Conservation (phyloP, 331 rosid genomes). For the Malus hybrid region DNA sequence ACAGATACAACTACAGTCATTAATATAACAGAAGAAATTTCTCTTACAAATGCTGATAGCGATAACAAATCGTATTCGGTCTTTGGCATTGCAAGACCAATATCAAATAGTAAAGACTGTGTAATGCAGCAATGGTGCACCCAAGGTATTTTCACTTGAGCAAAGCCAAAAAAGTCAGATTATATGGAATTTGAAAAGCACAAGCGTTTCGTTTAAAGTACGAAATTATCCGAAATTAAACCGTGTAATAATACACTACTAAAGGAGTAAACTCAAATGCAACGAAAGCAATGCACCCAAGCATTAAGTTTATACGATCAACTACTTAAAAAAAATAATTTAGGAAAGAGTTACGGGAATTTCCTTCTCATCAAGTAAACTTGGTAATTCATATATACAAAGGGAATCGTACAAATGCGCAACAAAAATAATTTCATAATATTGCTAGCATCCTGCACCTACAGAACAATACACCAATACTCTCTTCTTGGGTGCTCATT, state of each 20-base stretch:
- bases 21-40: not conserved
- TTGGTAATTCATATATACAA: not conserved
- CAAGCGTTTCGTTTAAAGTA: not conserved
- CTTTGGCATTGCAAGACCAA: not conserved
- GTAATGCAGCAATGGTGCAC: not conserved
- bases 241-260: not conserved
- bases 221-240: not conserved
- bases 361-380: not conserved
- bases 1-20: not conserved
- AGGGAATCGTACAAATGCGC: not conserved
- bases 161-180: not conserved
- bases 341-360: not conserved
- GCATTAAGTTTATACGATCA: not conserved
- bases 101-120: not conserved
- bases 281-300: not conserved
- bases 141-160: not conserved
- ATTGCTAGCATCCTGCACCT: not conserved
- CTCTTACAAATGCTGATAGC: too few relatives aligned
- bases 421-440: not conserved
- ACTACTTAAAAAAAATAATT: not conserved
- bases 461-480: too few relatives aligned
- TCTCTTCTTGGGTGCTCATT: not conserved
- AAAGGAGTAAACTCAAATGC: not conserved
- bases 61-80: not conserved
- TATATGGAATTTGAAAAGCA: not conserved